Evolutionary conservation across 148 eudicot genomes (phyloP), one percentile per base, ranked within the genome.

Genomic region (Silene uniflora): DNA sequence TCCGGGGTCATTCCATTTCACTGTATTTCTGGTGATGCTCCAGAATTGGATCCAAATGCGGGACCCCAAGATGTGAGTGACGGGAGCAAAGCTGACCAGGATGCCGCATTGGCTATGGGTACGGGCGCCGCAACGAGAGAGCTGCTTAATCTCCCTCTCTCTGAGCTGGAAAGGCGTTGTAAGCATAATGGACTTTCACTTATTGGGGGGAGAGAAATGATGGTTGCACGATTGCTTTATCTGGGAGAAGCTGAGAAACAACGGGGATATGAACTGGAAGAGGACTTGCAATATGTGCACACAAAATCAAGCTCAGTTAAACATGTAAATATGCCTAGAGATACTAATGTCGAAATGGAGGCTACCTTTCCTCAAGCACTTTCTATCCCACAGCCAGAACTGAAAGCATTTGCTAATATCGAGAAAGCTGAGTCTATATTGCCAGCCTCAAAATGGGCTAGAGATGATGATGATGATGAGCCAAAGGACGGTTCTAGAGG

Each of bases 381-480:
- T 76, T 58, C 83, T 62, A 78, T 84, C 60, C 89, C 89, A 23
- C 89, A 85, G 74, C 88, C 92, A 73, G 90, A 89, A 62, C 60
- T 84, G 64, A 83, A 76, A 79, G 82, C 88, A 24, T 86, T 85
- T 62, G 47, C 79, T 13, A 85, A 72, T 83, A 89, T 83, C 79
- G 91, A 83, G 59, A 88, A 85, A 78, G 70, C 63, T n/a, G 88
- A 90, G 58, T 66, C 82, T 19, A 81, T 89, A 66, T 80, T 95
- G 84, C 93, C 98, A 11, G 85, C 91, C 62, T 95, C 98, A 49
- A 95, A 95, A 84, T 95, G 98, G 98, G 97, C 98, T 69, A 81
- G 97, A 72, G 91, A 94, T 83, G 91, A 94, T 81, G 98, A 81
- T 83, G 91, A 79, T 91, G 69, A 86, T 81, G 93, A 86, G 68